Conservation (phyloP, 768 basidiomycete species). For the Leccinellum albellum region DNA sequence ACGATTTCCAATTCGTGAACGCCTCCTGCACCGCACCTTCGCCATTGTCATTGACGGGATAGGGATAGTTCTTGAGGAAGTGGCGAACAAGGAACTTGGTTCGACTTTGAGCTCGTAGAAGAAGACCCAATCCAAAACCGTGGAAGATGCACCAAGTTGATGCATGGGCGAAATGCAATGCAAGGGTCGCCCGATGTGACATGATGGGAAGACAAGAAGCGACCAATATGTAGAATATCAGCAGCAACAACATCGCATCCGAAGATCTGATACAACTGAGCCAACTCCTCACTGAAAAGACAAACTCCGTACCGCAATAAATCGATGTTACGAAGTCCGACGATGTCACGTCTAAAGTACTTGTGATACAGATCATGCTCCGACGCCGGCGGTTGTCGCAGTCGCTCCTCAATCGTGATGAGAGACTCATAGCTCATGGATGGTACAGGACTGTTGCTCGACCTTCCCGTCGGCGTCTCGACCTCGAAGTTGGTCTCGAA, state of each 20-base stretch:
- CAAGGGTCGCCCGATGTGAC: constrained; percentile 46
- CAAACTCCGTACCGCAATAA: constrained; percentile 62
- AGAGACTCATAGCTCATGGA: constrained; percentile 5
- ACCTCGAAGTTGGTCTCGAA: constrained; percentile 59
- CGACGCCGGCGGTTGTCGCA: constrained; percentile 38
- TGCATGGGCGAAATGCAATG: constrained; percentile 78
- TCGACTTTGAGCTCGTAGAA: constrained; percentile 81
- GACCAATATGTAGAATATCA: constrained; percentile 64
- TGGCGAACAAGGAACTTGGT: constrained; percentile 90
- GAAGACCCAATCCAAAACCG: constrained; percentile 78
- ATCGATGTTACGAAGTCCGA: constrained; percentile 80
- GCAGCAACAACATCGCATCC: constrained; percentile 76
- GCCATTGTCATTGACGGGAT: constrained; percentile 63
- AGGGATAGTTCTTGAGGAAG: constrained; percentile 92
- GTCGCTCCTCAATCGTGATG: background rate
- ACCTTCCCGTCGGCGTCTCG: constrained; percentile 27
- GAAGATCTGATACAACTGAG: constrained; percentile 55
- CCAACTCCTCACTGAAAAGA: background rate
- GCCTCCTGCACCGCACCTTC: constrained; percentile 87
- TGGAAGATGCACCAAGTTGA: constrained; percentile 84
- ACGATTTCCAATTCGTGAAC: constrained; percentile 90
- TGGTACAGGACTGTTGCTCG: background rate
- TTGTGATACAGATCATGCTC: constrained; percentile 87
- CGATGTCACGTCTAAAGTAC: constrained; percentile 86
- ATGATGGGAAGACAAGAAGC: constrained; percentile 59